Base-by-base conservation (phyloP, 805 yeast genomes). In the Jamesozyma piceae region DNA sequence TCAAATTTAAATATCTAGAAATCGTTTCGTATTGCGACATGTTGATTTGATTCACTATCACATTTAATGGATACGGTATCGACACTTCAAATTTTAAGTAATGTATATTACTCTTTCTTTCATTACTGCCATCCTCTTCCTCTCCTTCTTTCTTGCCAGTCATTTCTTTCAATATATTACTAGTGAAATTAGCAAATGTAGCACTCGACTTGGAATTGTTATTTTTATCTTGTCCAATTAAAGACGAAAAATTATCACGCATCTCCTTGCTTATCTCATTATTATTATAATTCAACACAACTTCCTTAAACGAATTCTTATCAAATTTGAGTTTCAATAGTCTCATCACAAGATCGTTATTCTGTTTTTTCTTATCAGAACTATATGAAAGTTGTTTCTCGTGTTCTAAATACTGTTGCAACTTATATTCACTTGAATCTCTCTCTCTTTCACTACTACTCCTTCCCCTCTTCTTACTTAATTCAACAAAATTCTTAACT, bases 1-100 rank as follows among this genome's bases (percentile, higher is more conserved):
- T 55, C 27, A 78, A 71, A 33, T 80, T 60, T 31, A 83, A 66
- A 49, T 84, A 79, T 48, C 96, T 74, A 52, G 84, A 86, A 37
- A 88, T 65, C 29, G 86, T 66, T 58, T 90, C 95, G 55, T 82
- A 87, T 48, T 92, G 86, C 38, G 78, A 72, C 15, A 86, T 66
- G 21, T 80, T 77, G 14, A 87, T 81, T 42, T 79, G 74, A 15
- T 83, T 77, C 1, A 87, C 65, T 1, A 92, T 69, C 21, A 90
- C 67, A 53, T 87, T 87, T 38, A 87, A 63, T 0, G 99, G 99
- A 57, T 86, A 92, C 3, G 97, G 96, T 19, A 89, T 60, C n/a
- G 71, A 62, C 6, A 80, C 46, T 34, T 79, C 77, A 36, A 82
- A 61, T 44, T 74, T 75, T 10, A 82, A 58, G 39, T 73, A 72